Evolutionary conservation across 352 stramenopile genomes (phyloP), one percentile per base, ranked within the genome.

Genomic region (Phytophthora crassamura): DNA sequence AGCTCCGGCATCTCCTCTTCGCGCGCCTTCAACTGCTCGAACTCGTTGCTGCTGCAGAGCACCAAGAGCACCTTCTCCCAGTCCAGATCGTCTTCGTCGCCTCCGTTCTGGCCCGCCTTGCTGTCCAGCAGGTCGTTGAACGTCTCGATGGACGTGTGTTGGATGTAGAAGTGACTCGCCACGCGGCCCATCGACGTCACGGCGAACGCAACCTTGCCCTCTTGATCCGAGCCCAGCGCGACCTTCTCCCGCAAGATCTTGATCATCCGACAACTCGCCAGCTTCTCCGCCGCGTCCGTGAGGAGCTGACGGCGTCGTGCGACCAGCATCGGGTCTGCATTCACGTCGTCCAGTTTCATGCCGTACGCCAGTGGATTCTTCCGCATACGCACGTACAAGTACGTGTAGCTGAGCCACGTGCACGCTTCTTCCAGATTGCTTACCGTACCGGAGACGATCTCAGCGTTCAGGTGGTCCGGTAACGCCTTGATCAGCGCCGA

Each of bases 111-210:
- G 2, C 72, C 69, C 25, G 81, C 45, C 72, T 93, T 78, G 38
- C 80, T 79, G 49, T 85, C 78, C 32, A 99, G 67, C 32, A 97
- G 73, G 20, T 98, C 93, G 72, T 99, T 99, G 59, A 99, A 99
- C 18, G 91, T 98, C 54, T 98, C 87, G 30, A 99, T 98, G 36
- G 95, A 99, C 47, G 97, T 95, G 77, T 99, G 96, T 59, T 95
- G 85, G 57, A 99, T 99, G 82, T 99, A 99, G 74, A 98, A 99
- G 74, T 99, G 97, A 28, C 95, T 99, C 7, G 97, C 98, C 12
- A 99, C 95, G 18, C 98, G 90, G 8, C 98, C 98, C 61, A 99
- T 88, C 32, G 99, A 91, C 11, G 97, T 99, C 47, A 99, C 94
- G 2, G 93, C 93, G 40, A 99, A 90, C 11, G 72, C 66, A 2